Conservation (phyloP, 2,329 filamentous ascomycete species). For the Sclerotinia trifoliorum region DNA sequence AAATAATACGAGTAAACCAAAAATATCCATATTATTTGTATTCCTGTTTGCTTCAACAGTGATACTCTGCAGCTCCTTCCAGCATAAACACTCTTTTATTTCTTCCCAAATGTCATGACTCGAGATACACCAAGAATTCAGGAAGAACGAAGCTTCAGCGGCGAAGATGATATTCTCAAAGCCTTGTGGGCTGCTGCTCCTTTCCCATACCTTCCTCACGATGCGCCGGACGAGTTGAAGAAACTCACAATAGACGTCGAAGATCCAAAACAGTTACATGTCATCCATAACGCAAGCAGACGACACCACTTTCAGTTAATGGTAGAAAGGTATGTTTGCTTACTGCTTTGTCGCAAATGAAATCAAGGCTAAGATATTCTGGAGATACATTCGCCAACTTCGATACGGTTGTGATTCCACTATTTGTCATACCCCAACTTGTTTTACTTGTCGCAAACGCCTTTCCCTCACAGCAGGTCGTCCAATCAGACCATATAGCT, state of each 20-base stretch:
- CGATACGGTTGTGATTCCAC: slow-evolving; percentile 72
- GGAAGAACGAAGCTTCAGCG: slow-evolving; percentile 30
- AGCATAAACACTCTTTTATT: neutral
- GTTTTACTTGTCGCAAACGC: slow-evolving; percentile 74
- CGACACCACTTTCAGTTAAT: slow-evolving; percentile 64
- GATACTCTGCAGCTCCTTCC: neutral
- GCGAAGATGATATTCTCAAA: slow-evolving; percentile 45
- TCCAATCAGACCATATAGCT: slow-evolving; percentile 75
- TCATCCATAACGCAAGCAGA: slow-evolving; percentile 58
- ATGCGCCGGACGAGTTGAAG: slow-evolving; percentile 59
- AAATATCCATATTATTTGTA: neutral
- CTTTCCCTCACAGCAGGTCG: slow-evolving; percentile 60
- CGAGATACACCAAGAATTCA: slow-evolving; percentile 43
- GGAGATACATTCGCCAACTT: slow-evolving; percentile 77
- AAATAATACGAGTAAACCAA: neutral
- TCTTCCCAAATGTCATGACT: slow-evolving; percentile 49
- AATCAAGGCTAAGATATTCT: slow-evolving; percentile 21
- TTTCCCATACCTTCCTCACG: slow-evolving; percentile 57
- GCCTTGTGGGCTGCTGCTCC: slow-evolving; percentile 61
- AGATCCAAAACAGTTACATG: slow-evolving; percentile 60
- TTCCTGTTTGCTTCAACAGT: slow-evolving; percentile 9
- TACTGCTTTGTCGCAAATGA: neutral
- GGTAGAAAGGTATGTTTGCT: slow-evolving; percentile 55
- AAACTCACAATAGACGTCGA: slow-evolving; percentile 57
- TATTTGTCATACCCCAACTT: slow-evolving; percentile 72